Base-by-base conservation (phyloP, 2,329 filamentous ascomycete species). In the Alternaria hordeiaustralica region DNA sequence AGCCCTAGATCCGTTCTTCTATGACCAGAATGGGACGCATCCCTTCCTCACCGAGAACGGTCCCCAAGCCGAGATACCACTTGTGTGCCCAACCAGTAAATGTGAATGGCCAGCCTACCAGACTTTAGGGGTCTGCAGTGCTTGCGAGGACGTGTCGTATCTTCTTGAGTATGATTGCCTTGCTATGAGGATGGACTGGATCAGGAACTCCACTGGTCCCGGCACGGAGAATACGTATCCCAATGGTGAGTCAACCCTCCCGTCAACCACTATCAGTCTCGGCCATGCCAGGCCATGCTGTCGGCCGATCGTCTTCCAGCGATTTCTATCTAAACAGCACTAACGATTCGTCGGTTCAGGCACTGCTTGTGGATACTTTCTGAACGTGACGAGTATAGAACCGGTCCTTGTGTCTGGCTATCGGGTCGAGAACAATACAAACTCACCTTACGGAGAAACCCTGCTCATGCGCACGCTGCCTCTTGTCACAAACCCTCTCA, bases 281-380 rank as follows among this genome's bases (percentile, higher is more conserved):
- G 15, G 15, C 21, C 5, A 47, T n/a, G n/a, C n/a, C n/a, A n/a
- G n/a, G n/a, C n/a, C n/a, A n/a, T n/a, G n/a, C n/a, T n/a, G n/a
- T n/a, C n/a, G n/a, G n/a, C n/a, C n/a, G n/a, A n/a, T n/a, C n/a
- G n/a, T n/a, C n/a, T n/a, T n/a, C n/a, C n/a, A n/a, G n/a, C n/a
- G n/a, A n/a, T n/a, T n/a, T n/a, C n/a, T n/a, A n/a, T n/a, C n/a
- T n/a, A n/a, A n/a, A n/a, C n/a, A n/a, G n/a, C n/a, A n/a, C n/a
- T n/a, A n/a, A n/a, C n/a, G n/a, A n/a, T n/a, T n/a, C n/a, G n/a
- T n/a, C n/a, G n/a, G n/a, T n/a, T n/a, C n/a, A n/a, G 65, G 58
- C 1, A 69, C 60, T 15, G 59, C 60, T 4, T 78, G 75, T 33
- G 75, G 75, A 1, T 74, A 71, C 21, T 76, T 73, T 15, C 15